Evolutionary conservation across 1,284 basidiomycete species (phyloP).

Genomic region (Inonotus obliquus): DNA sequence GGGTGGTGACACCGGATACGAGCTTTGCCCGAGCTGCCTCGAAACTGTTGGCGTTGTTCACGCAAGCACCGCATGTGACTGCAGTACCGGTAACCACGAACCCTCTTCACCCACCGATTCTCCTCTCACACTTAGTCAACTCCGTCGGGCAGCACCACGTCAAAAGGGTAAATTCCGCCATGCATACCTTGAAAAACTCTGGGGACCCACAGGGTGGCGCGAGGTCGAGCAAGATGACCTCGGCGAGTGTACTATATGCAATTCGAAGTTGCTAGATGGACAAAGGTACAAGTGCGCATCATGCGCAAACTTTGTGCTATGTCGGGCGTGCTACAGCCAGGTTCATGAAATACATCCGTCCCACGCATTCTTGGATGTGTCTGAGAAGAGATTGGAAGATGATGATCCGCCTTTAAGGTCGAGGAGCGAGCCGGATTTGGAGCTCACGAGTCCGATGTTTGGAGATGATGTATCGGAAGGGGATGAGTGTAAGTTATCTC

Average conservation of each 20-base stretch:
- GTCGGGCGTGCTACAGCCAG: conserved; percentile 69
- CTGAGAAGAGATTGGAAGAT: conserved; percentile 42
- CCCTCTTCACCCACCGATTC: conserved; percentile 34
- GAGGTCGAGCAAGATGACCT: conserved; percentile 81
- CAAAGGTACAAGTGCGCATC: conserved; percentile 82
- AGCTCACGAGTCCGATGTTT: conserved; percentile 20
- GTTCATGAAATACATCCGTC: conserved; percentile 87
- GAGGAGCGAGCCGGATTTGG: conserved; percentile 37
- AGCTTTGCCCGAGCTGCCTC: conserved; percentile 78
- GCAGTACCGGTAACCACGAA: conserved; percentile 35
- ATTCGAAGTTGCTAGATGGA: conserved; percentile 44
- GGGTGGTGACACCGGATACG: conserved; percentile 46
- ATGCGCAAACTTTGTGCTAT: conserved; percentile 76
- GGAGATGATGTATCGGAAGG: conserved; percentile 38
- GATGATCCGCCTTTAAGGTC: conserved; percentile 29
- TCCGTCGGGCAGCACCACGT: conserved; percentile 60
- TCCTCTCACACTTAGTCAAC: conserved; percentile 29
- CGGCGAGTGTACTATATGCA: conserved; percentile 75
- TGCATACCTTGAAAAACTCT: conserved; percentile 80
- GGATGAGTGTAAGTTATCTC: conserved; percentile 53
- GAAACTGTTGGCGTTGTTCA: conserved; percentile 74
- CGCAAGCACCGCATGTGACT: conserved; percentile 42
- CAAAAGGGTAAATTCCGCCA: conserved; percentile 72
- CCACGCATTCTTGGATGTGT: conserved; percentile 78
- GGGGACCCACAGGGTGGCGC: conserved; percentile 78